These are phyloP conservation scores for Plasmopara viticola DNA, from an alignment of 352 stramenopile genomes.

Conservation along the genomic window DNA sequence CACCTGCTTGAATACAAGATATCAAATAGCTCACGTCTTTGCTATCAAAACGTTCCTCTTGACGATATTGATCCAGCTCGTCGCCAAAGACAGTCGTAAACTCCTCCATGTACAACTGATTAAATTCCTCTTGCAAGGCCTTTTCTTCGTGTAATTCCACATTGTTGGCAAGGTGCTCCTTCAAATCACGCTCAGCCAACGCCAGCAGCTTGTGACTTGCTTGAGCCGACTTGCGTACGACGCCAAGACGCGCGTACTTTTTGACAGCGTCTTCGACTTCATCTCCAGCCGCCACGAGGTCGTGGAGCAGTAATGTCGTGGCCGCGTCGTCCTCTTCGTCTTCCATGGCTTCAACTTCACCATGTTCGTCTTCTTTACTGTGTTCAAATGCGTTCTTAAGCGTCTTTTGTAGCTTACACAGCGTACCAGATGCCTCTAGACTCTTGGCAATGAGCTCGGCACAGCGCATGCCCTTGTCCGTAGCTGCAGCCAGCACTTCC, in stretches of 20 bases:
- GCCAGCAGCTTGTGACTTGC: constrained; percentile 52
- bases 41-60: constrained; percentile 81
- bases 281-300: constrained; percentile 47
- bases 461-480: constrained; percentile 59
- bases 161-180: constrained; percentile 12
- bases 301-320: constrained; percentile 48
- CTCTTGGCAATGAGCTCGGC: constrained; percentile 73
- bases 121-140: constrained; percentile 49
- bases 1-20: constrained; percentile 74
- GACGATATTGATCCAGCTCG: constrained; percentile 77
- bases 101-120: constrained; percentile 78
- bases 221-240: constrained; percentile 41
- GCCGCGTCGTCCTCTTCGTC: constrained; percentile 32
- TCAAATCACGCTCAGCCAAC: constrained; percentile 42
- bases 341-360: constrained; percentile 33
- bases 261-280: constrained; percentile 42
- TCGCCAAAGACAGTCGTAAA: constrained; percentile 82
- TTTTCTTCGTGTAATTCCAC: constrained; percentile 8
- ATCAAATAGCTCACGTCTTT: constrained; percentile 88
- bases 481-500: constrained; percentile 33
- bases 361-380: constrained; percentile 18
- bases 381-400: constrained; percentile 25
- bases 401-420: constrained; percentile 46
- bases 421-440: constrained; percentile 37
- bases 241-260: constrained; percentile 41